These are phyloP conservation scores for Rugonectria rugulosa DNA, from an alignment of 2,329 filamentous ascomycete species.

Conservation along the genomic window DNA sequence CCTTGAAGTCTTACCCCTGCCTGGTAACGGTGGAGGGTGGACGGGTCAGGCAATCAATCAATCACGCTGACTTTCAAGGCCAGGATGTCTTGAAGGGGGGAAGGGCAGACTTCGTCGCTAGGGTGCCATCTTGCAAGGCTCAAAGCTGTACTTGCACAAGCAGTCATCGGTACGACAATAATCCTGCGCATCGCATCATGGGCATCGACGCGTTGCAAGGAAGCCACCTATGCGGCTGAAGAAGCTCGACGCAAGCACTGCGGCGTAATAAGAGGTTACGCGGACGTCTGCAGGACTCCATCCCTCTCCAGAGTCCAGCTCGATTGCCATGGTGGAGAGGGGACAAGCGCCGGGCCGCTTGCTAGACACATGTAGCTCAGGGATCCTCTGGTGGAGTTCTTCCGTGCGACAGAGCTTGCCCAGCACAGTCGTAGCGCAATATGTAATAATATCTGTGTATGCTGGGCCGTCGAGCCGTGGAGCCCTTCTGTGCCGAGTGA, in stretches of 20 bases:
- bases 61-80: constrained; percentile 11
- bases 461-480: constrained; percentile 7
- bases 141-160: neutral
- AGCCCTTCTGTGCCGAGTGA: constrained; percentile 7
- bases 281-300: constrained; percentile 5
- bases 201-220: neutral
- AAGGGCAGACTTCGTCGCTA: neutral
- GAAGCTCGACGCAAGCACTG: constrained; percentile 9
- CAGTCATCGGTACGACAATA: neutral
- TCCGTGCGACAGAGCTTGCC: constrained; percentile 21
- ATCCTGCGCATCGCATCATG: constrained; percentile 3
- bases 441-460: neutral
- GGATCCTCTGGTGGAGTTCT: constrained; percentile 22
- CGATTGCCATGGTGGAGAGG: constrained; percentile 18
- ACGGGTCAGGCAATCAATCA: constrained; percentile 22
- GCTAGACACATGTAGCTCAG: constrained; percentile 24
- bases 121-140: neutral
- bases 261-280: too few species aligned
- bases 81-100: constrained; percentile 14
- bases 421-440: constrained; percentile 9
- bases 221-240: neutral
- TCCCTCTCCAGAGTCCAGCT: constrained; percentile 14
- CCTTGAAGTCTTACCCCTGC: constrained; percentile 14
- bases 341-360: constrained; percentile 22
- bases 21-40: constrained; percentile 8